Conservation (phyloP, 169 alveolate genomes). For the Babesia bigemina region DNA sequence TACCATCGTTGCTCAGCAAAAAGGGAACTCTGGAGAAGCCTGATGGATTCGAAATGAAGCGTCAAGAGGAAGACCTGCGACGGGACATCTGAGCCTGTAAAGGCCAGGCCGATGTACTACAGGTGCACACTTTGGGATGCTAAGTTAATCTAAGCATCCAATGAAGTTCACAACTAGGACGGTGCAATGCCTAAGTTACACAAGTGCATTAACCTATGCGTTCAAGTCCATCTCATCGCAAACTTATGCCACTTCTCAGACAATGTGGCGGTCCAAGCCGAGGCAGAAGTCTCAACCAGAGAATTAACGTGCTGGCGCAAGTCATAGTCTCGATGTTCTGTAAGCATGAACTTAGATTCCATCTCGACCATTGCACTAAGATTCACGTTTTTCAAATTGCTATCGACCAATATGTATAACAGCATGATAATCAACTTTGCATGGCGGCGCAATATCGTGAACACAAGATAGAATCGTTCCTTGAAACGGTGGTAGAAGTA, state of each 20-base stretch:
- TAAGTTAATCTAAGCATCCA: not conserved
- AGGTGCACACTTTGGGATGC: not conserved
- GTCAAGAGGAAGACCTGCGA: conserved; percentile 53
- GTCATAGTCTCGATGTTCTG: not conserved
- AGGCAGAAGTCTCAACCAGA: conserved; percentile 35
- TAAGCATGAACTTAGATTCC: conserved; percentile 35
- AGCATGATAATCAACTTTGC: conserved; percentile 36
- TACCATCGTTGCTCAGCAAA: conserved; percentile 5
- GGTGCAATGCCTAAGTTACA: not conserved
- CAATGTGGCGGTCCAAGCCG: conserved; percentile 28
- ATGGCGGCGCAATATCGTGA: conserved; percentile 30
- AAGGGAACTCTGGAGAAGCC: conserved; percentile 32
- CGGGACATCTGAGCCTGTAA: conserved; percentile 8
- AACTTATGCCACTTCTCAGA: conserved; percentile 48
- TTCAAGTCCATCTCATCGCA: conserved; percentile 39
- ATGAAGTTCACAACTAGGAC: not conserved
- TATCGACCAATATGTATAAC: conserved; percentile 23
- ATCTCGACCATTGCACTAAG: conserved; percentile 19
- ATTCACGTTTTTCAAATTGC: conserved; percentile 29
- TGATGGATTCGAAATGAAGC: conserved; percentile 52
- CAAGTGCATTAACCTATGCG: not conserved
- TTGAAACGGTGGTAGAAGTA: conserved; percentile 78
- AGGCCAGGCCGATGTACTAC: not conserved
- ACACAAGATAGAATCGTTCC: conserved; percentile 33
- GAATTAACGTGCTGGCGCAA: conserved; percentile 1